Evolutionary conservation across 306 rosid genomes (phyloP), one percentile per base, ranked within the genome.

Genomic region (Carpinus fangiana): DNA sequence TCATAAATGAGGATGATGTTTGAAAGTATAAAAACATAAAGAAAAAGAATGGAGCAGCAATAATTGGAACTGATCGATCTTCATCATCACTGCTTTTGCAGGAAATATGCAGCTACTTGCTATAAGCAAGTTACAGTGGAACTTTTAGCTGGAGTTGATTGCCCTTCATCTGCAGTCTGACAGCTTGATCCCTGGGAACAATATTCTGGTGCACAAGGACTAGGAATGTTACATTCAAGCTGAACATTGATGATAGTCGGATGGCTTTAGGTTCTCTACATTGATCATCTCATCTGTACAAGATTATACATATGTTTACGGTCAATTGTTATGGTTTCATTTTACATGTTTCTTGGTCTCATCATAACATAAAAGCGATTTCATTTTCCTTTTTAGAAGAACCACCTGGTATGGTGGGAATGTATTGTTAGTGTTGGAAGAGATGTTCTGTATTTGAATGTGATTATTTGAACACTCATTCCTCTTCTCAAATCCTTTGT

Each of bases 181-280:
- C 47, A 66, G 71, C 71, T 66, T 38, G 46, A 36, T 65, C 48
- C 70, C 16, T 65, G 26, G 41, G 48, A 66, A 17, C 50, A 4
- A 38, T 36, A 66, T 66, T 38, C 26, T 14, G 11, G n/a, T 38
- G 50, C 28, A 14, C 70, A 16, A n/a, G 47, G 7, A 18, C 50
- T 18, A 9, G 8, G 26, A 9, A 21, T 59, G 23, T 59, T 59
- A n/a, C 5, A 21, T 21, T 21, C 31, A 23, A 20, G 12, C 8
- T n/a, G 23, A n/a, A n/a, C 23, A 55, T 55, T 55, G n/a, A 38
- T 16, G 12, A 1, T 11, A 8, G 26, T 10, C 21, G 28, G 51
- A 51, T 66, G 51, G 51, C 71, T 66, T 66, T n/a, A 18, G 18
- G 23, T 38, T 66, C 47, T 66, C 47, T 66, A 18, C 72, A 66